Evolutionary conservation across 441 rosid genomes (phyloP), one percentile per base, ranked within the genome.

Genomic region (Populus hybrid): DNA sequence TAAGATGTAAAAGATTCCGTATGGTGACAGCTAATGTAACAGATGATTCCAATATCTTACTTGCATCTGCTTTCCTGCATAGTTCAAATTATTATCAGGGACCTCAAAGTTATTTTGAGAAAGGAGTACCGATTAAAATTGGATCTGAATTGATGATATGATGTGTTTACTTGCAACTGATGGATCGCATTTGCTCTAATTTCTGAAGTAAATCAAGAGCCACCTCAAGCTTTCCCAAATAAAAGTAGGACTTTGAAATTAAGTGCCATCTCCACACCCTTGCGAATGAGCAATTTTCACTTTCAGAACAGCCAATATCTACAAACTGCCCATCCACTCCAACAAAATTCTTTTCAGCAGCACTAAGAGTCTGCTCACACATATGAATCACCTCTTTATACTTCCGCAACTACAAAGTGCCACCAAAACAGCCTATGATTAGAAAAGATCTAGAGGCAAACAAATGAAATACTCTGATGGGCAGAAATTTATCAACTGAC

Each of bases 381-480:
- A 95, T 82, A 80, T 87, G 87, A 86, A 94, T 90, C 77, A 85
- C 91, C 81, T 91, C 98, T 85, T 90, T 96, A 80, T 88, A 92
- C 84, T 87, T 90, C 81, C 77, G 86, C 79, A 92, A 83, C 99
- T 93, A 94, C 72, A 67, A 80, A 38, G 81, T 36, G 53, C n/a
- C 67, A 82, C 71, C 73, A 78, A 81, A 84, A 72, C 81, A 70
- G 19, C 53, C 70, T 74, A 76, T 66, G 76, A 32, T 76, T 16
- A 73, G 79, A 82, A 50, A 38, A 79, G 72, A 50, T 67, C 30
- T 65, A 65, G 50, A 77, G 75, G 71, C 57, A 75, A 59, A 76
- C 68, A 69, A 66, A 73, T 78, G 34, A 66, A 28, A 28, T 30
- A 66, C 69, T 26, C 16, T 9, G 2, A 26, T 0, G 46, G 34